Percentiles rank a stretch among this genome's conserved stretches.
These are phyloP conservation scores for Pogostemon cablin DNA, from an alignment of 257 asterid genomes.

Conservation along the genomic window DNA sequence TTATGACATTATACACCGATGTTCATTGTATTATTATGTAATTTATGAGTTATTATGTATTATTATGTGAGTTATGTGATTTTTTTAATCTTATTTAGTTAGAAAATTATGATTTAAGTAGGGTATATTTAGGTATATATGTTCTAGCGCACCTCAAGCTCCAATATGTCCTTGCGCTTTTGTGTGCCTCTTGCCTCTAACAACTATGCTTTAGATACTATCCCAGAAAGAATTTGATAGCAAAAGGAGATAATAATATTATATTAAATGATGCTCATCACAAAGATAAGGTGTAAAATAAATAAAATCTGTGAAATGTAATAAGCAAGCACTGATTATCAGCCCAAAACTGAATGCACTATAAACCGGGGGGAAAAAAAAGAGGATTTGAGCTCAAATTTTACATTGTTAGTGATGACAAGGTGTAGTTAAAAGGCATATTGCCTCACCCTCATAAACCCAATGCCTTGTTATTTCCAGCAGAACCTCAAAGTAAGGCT, in stretches of 20 bases:
- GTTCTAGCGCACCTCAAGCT: too few relatives aligned
- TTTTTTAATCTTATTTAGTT: too few relatives aligned
- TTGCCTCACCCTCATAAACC: not conserved
- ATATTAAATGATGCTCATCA: not conserved
- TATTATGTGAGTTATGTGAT: too few relatives aligned
- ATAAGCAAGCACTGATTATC: not conserved
- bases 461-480: not conserved
- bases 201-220: not conserved
- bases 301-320: not conserved
- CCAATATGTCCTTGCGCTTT: too few relatives aligned
- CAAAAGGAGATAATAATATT: not conserved
- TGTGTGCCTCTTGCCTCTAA: too few relatives aligned
- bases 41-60: too few relatives aligned
- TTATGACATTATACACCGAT: too few relatives aligned
- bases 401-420: not conserved
- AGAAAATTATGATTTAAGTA: too few relatives aligned
- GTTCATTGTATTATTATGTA: too few relatives aligned
- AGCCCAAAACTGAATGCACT: not conserved
- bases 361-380: not conserved
- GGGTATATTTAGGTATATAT: too few relatives aligned
- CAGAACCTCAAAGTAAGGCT: not conserved
- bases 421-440: slow-evolving; percentile 9
- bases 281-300: not conserved
- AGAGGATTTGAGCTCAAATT: not conserved
- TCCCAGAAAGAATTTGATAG: not conserved